Evolutionary conservation across 2,329 filamentous ascomycete genomes (phyloP), one percentile per base, ranked within the genome.

Genomic region (Pseudocercospora macadamiae): DNA sequence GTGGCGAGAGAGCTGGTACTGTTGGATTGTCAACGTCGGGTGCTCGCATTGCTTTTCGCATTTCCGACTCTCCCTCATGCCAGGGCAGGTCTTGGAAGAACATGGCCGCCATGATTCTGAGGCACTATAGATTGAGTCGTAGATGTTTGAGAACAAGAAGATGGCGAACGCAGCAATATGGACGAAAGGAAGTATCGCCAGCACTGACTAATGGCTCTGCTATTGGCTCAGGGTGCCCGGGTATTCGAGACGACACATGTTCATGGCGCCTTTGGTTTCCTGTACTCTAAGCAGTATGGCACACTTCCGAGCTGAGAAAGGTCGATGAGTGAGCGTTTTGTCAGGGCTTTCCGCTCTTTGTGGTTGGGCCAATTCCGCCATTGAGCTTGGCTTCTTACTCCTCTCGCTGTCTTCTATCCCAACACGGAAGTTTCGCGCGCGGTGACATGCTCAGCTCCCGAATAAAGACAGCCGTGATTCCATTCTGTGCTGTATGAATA

Each of bases 11-110:
- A 54, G 85, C 85, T 0, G 82, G 77, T 1, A 81, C 74, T 0
- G 89, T 92, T 0, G 90, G 90, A 67, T 95, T 93, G 48, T 83
- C 79, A 26, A 73, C 63, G 2, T 75, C 71, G 0, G 87, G 86
- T 0, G 87, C 78, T 30, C 77, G 80, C 57, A 93, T 81, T 4
- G 87, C 78, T 14, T 76, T 71, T 57, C 89, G 89, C 74, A 93
- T 84, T 49, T 81, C 79, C 39, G 79, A 68, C 74, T 93, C 60
- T 42, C 60, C 60, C 21, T 52, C 44, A 47, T 60, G 57, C 57
- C 57, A 63, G 4, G 54, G 54, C 54, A 63, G 21, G n/a, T 57
- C 60, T 39, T 63, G 60, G 25, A 51, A 55, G 37, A 60, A 60
- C 23, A 47, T 47, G 23, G 42, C 42, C 3, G 54, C 54, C 60